Evolutionary conservation across 768 basidiomycete genomes (phyloP), one percentile per base, ranked within the genome.

Genomic region (Phlebiopsis gigantea): DNA sequence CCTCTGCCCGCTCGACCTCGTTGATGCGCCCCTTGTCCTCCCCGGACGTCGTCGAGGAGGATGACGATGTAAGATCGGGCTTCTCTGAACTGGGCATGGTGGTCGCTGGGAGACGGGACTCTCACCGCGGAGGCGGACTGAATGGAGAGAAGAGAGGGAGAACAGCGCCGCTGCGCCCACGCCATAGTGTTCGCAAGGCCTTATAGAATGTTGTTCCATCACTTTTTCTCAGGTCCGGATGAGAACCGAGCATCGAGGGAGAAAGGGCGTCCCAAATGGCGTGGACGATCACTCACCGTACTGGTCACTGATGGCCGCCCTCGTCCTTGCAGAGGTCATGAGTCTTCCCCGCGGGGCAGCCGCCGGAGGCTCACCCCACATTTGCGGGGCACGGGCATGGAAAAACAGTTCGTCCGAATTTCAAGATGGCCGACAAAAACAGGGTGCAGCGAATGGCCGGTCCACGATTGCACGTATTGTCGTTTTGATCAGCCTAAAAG

Each of bases 11-110:
- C 54, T 66, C 65, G 30, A 65, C 53, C 49, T 62, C 51, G 43
- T 58, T 54, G 49, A 57, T 50, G 50, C 63, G 65, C 24, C 49
- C 63, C 62, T 68, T 68, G 59, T 69, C 68, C 56, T 66, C 62
- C 9, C 61, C 62, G 17, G 58, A 57, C 53, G 59, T 57, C 51
- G 63, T 54, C 12, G 57, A 62, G 56, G 60, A 47, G 45, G 63
- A 17, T 56, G 44, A 41, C 45, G 68, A 63, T 47, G 45, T 49
- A 15, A 50, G 21, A 66, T 65, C 31, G 28, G 47, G 50, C 47
- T 48, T 57, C 52, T 57, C 30, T 45, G 49, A 8, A 26, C 22
- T 41, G 42, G 59, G 31, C 58, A 59, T 59, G 19, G 30, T 41
- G 26, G 26, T 14, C 12, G 30, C 47, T 10, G n/a, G n/a, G 17